A percentile compares a stretch with the other conserved stretches of the same genome.
Conservation (phyloP, 352 stramenopile genomes). For the Globisporangium uncinulatum region DNA sequence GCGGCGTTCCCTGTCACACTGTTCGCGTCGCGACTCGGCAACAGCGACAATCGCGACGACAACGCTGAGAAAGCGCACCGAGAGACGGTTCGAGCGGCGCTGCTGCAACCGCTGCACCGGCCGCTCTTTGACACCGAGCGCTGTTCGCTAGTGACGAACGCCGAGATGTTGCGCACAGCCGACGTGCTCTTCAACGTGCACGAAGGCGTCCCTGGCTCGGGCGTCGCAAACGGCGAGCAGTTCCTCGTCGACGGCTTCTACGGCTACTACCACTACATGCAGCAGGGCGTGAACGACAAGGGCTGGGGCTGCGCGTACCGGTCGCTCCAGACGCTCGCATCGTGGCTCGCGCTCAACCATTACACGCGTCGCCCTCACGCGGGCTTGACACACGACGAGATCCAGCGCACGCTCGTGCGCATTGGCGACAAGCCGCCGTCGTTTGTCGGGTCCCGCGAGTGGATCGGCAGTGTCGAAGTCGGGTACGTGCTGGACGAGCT, state of each 20-base stretch:
- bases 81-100: constrained; percentile 17
- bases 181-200: constrained; percentile 71
- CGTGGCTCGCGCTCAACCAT: constrained; percentile 70
- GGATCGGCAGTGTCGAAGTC: constrained; percentile 85
- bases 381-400: constrained; percentile 54
- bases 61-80: constrained; percentile 11
- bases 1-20: constrained; percentile 46
- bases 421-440: constrained; percentile 75
- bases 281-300: constrained; percentile 78
- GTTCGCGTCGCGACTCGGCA: no score
- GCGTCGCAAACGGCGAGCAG: constrained; percentile 28
- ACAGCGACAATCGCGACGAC: no score
- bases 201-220: constrained; percentile 42
- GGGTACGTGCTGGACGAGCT: constrained; percentile 77
- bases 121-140: constrained; percentile 29
- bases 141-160: constrained; percentile 38
- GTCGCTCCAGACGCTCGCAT: constrained; percentile 80
- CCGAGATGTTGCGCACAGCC: constrained; percentile 19
- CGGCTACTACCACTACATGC: constrained; percentile 85
- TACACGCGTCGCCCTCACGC: constrained; percentile 41
- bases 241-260: constrained; percentile 69
- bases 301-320: constrained; percentile 88
- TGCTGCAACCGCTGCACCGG: constrained; percentile 39
- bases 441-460: constrained; percentile 68
- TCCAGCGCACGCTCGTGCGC: constrained; percentile 68